Evolutionary conservation across 768 basidiomycete genomes (phyloP).

Genomic region (Exidia glandulosa): DNA sequence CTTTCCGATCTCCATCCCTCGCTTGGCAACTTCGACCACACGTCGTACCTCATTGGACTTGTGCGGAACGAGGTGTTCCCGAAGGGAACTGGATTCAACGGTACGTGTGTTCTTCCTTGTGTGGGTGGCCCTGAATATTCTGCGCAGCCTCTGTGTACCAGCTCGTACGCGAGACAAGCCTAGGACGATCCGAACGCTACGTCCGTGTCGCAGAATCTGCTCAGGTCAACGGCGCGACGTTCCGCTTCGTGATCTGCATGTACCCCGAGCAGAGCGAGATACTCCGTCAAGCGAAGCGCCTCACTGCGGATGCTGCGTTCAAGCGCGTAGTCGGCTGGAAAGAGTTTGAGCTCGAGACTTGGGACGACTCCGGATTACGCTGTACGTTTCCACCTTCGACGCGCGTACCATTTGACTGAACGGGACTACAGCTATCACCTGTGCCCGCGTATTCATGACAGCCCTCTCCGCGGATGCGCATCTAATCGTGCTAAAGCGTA

Average conservation of each 20-base stretch:
- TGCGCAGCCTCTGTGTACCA: not conserved
- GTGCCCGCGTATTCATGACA: slow-evolving; percentile 15
- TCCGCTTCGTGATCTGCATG: slow-evolving; percentile 16
- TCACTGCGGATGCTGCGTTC: slow-evolving; percentile 12
- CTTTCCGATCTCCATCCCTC: slow-evolving; percentile 11
- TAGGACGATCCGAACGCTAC: slow-evolving; percentile 8
- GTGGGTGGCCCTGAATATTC: not conserved
- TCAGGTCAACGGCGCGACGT: slow-evolving; percentile 5
- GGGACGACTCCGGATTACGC: slow-evolving; percentile 6
- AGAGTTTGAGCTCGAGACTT: slow-evolving; percentile 11
- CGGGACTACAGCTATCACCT: slow-evolving; percentile 11
- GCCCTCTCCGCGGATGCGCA: slow-evolving; percentile 18
- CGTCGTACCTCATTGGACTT: slow-evolving; percentile 11
- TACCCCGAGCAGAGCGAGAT: slow-evolving; percentile 9
- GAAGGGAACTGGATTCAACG: slow-evolving; percentile 15
- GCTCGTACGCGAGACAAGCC: not conserved
- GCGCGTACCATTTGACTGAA: not conserved
- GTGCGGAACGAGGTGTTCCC: slow-evolving; percentile 11
- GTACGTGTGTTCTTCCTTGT: slow-evolving; percentile 5
- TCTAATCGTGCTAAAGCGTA: slow-evolving; percentile 11
- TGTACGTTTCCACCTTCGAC: slow-evolving; percentile 3
- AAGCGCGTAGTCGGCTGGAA: slow-evolving; percentile 9
- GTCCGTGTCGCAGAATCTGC: slow-evolving; percentile 12
- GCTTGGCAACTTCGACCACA: slow-evolving; percentile 15
- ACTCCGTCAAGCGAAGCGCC: slow-evolving; percentile 6